Evolutionary conservation across 495 filamentous ascomycete genomes (phyloP), one percentile per base, ranked within the genome.

Genomic region (Penicillium coprophilum): DNA sequence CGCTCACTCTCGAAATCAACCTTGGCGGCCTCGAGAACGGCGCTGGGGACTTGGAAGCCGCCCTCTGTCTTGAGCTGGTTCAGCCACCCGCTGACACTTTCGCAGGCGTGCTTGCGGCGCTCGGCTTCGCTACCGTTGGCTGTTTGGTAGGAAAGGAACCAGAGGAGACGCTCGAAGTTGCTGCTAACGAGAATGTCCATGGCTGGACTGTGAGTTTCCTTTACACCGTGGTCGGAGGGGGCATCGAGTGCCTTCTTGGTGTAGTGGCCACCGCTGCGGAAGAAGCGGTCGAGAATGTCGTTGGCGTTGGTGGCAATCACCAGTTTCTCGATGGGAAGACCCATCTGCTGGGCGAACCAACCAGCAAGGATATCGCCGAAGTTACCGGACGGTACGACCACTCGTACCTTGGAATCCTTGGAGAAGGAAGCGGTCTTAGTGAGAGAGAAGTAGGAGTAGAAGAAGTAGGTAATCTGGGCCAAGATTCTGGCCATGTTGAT

Each of bases 151-250:
- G 34, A 38, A 11, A 96, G 79, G 77, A 88, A 96, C 93, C 93
- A 97, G n/a, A 98, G 79, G 0, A 98, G 79, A 27, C 94, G 83
- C 78, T 98, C 94, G 70, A 98, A 97, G 79, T 98, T 98, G 70
- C 87, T 91, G 51, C 85, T 89, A 34, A 97, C 91, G 12, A 97
- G 80, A 51, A 97, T 97, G 69, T 97, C 94, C 94, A 98, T 98
- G 19, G 94, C 94, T 0, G 94, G 93, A 50, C 83, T 87, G 36
- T 90, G 77, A 0, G 94, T 97, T 71, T 94, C 93, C 71, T 90
- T 90, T 30, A 53, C 48, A 4, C 48, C 46, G n/a, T 49, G 46
- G 32, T 49, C 46, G 6, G 54, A 19, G 10, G 48, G 20, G 2
- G 46, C 45, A 23, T 59, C 45, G 45, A 59, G 46, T 50, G 81